Evolutionary conservation across 306 rosid species (phyloP), one percentile per base, ranked within the genome.

Genomic region (Mimosa bimucronata): DNA sequence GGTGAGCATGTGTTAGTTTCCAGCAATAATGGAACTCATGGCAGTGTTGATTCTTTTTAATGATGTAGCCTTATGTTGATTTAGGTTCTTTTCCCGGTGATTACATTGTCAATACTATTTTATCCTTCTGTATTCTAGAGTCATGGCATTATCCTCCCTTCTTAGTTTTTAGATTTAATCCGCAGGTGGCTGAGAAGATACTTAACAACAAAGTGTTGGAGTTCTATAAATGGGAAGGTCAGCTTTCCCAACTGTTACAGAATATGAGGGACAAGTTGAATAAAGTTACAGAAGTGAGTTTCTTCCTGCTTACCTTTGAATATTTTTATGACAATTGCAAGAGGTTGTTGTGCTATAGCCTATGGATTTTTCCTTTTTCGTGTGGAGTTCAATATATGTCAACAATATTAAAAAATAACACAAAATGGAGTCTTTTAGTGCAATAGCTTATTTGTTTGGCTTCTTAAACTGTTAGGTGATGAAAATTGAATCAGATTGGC

Each of bases 171-270:
- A 64, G 21, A 4, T 62, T 29, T 64, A 30, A 29, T 30, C 18
- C 69, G 18, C 84, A 92, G 97, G 94, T 90, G 57, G 90, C 97
- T 31, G 90, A 87, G 76, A 85, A 85, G 88, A 84, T 95, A 74
- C 94, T 95, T 0, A 55, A 95, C 80, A 84, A 80, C 67, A 90
- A 91, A 60, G 97, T 76, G 76, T 77, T 95, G 88, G 97, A 92
- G 83, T 95, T 95, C 80, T 95, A 95, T 82, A 89, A 90, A 83
- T 95, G 99, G 99, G 98, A 95, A 2, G 92, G 96, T 26, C 89
- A 95, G 40, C 96, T 95, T 80, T 77, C 90, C 28, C 88, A 88
- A 66, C 53, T 95, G 80, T 81, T 95, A 81, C 96, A 91, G 90
- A 90, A 89, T 45, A 98, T 95, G 66, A 89, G 97, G 78, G 97